Percentiles rank a stretch among this genome's conserved stretches.
Conservation (phyloP, 176 grass and related monocot species). For the Poa annua region DNA sequence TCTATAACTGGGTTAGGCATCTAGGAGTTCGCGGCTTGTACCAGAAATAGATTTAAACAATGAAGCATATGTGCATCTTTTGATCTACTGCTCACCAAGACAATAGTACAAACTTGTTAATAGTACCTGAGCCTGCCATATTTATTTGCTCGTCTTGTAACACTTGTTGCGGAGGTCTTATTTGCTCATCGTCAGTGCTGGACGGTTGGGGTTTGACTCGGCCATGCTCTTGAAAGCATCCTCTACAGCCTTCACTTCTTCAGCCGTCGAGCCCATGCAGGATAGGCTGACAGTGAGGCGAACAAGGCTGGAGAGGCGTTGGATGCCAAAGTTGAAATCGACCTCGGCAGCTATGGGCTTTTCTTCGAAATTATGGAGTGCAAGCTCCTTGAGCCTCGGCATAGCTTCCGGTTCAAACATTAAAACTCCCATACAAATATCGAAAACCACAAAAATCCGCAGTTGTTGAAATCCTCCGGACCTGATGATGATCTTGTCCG, state of each 20-base stretch:
- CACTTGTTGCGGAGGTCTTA: accelerated
- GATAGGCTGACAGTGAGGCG: not conserved
- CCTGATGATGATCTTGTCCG: not conserved
- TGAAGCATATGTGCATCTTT: not conserved
- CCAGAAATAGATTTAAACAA: not conserved
- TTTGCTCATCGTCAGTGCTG: not conserved
- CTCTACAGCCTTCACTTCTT: not conserved
- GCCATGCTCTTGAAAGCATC: constrained; percentile 7
- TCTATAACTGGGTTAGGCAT: not conserved
- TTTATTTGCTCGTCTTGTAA: not conserved
- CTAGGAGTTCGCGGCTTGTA: not conserved
- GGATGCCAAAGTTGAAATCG: not conserved
- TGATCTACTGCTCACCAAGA: too few species aligned
- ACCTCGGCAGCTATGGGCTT: not conserved
- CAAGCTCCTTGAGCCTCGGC: not conserved
- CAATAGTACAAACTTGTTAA: not conserved
- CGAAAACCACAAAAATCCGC: accelerated
- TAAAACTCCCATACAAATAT: not conserved
- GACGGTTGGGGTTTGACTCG: not conserved
- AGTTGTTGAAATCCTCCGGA: not conserved
- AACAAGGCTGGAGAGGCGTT: not conserved
- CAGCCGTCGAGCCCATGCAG: accelerated
- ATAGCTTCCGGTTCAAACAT: not conserved
- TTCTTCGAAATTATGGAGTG: not conserved
- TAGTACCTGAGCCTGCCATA: not conserved